These are phyloP conservation scores for Pythium biforme DNA, from an alignment of 352 stramenopile genomes.

Conservation along the genomic window DNA sequence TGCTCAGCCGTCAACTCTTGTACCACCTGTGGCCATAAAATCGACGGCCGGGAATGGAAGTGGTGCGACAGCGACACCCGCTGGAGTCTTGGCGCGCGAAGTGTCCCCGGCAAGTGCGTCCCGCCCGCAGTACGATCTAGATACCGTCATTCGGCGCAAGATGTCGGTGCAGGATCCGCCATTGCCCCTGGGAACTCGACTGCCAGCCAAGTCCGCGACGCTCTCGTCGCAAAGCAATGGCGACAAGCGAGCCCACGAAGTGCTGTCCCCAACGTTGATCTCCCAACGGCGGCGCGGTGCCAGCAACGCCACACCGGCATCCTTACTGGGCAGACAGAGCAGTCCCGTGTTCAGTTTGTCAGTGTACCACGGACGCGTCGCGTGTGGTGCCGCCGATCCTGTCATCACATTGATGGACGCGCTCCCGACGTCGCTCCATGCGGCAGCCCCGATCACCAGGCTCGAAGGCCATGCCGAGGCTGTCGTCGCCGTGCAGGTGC, in stretches of 20 bases:
- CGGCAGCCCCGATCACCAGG: conserved; percentile 7
- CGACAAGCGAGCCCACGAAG: background rate
- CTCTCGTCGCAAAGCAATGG: background rate
- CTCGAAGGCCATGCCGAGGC: conserved; percentile 63
- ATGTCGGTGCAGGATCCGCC: conserved; percentile 56
- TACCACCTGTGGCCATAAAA: background rate
- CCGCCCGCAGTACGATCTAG: conserved; percentile 60
- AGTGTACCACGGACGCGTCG: conserved; percentile 46
- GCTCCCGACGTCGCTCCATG: background rate
- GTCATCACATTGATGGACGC: conserved; percentile 45
- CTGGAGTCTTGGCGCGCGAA: conserved; percentile 23
- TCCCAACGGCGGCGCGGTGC: conserved; percentile 4
- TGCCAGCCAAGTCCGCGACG: background rate
- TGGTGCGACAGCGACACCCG: conserved; percentile 2
- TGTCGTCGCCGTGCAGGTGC: conserved; percentile 55
- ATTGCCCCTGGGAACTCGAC: conserved; percentile 1
- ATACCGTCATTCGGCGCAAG: conserved; percentile 78
- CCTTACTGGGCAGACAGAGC: conserved; percentile 12
- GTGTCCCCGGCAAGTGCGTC: conserved; percentile 13
- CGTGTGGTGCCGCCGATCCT: conserved; percentile 46
- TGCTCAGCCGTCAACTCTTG: conserved; percentile 12
- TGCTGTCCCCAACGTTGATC: conserved; percentile 4
- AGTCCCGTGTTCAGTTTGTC: conserved; percentile 55
- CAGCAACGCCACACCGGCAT: background rate
- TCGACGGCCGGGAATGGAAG: background rate